Base-by-base conservation (phyloP, 805 yeast species). In the Hanseniaspora meyeri region DNA sequence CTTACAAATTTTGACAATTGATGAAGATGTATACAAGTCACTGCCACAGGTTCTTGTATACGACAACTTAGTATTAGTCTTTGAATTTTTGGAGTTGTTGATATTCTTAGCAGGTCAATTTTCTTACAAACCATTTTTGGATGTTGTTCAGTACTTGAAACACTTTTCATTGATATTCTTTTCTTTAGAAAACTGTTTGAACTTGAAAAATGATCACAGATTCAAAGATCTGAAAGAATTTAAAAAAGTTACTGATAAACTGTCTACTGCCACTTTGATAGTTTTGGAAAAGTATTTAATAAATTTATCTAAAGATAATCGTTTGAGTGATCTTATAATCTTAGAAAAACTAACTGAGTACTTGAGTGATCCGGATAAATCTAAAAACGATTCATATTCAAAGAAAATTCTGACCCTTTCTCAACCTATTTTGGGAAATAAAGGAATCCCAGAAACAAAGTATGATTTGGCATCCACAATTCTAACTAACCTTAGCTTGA, bases 81-180 rank as follows among this genome's bases (percentile, higher is more conserved):
- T 70, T 59, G 73, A 71, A 49, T 71, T 69, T 59, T 59, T 72
- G 51, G 74, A 71, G 50, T 63, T 70, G 36, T 58, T 71, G 20
- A 43, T 51, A 16, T 51, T 51, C 19, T 27, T 49, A 10, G 17
- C 43, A 43, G 47, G 49, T 2, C 29, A 48, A 17, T 46, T 32
- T 16, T 14, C 47, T n/a, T 48, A 19, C 39, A 52, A 45, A n/a
- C 39, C 49, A 37, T 52, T 43, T 20, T 17, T 24, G 27, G 56
- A 52, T 31, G n/a, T 45, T 10, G 24, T 51, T 10, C 55, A 51
- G 17, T 51, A 29, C 12, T 20, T 51, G 3, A 51, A 51, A 14
- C 45, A 36, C 19, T 51, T 51, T 43, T 51, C 55, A 4, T 49
- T 49, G 36, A 42, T 55, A 6, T 36, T 42, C 16, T 55, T 49